Percentiles rank a stretch among this genome's conserved stretches.
Conservation (phyloP, 2,329 filamentous ascomycete genomes). For the Annulohypoxylon truncatum region DNA sequence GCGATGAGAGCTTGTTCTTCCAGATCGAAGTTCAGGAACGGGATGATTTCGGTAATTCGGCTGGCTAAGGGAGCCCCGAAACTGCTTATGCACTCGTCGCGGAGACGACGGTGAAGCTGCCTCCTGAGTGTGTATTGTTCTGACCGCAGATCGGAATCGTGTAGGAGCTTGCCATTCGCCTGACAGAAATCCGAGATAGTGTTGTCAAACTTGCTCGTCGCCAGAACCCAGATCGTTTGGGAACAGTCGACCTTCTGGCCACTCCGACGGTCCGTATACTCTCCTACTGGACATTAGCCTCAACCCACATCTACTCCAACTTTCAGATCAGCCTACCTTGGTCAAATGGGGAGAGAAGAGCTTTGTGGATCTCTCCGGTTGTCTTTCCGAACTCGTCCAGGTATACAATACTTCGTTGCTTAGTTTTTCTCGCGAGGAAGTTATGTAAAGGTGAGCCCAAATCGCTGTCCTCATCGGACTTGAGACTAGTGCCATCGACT, state of each 20-base stretch:
- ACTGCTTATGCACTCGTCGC: slow-evolving; percentile 19
- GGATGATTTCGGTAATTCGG: slow-evolving; percentile 52
- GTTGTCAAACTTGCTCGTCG: slow-evolving; percentile 56
- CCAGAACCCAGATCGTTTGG: slow-evolving; percentile 62
- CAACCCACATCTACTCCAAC: not conserved
- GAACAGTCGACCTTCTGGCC: slow-evolving; percentile 53
- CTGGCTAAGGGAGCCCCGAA: slow-evolving; percentile 54
- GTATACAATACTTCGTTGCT: slow-evolving; percentile 57
- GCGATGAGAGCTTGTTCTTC: slow-evolving; percentile 54
- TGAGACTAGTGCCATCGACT: slow-evolving; percentile 57
- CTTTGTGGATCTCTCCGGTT: slow-evolving; percentile 52
- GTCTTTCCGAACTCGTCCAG: slow-evolving; percentile 66
- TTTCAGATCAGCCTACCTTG: slow-evolving; percentile 50
- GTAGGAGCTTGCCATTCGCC: slow-evolving; percentile 18
- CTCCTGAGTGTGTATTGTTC: slow-evolving; percentile 27
- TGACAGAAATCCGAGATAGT: slow-evolving; percentile 55
- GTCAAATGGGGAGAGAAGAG: slow-evolving; percentile 59
- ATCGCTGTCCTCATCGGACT: slow-evolving; percentile 51
- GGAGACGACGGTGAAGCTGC: slow-evolving; percentile 30
- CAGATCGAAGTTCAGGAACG: slow-evolving; percentile 43
- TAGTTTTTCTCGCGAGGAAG: slow-evolving; percentile 55
- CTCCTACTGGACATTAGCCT: slow-evolving; percentile 50
- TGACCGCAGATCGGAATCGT: slow-evolving; percentile 13
- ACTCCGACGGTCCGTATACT: slow-evolving; percentile 56
- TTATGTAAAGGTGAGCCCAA: slow-evolving; percentile 59